These are phyloP conservation scores for Malus orientalis DNA, from an alignment of 306 rosid genomes.

Conservation along the genomic window DNA sequence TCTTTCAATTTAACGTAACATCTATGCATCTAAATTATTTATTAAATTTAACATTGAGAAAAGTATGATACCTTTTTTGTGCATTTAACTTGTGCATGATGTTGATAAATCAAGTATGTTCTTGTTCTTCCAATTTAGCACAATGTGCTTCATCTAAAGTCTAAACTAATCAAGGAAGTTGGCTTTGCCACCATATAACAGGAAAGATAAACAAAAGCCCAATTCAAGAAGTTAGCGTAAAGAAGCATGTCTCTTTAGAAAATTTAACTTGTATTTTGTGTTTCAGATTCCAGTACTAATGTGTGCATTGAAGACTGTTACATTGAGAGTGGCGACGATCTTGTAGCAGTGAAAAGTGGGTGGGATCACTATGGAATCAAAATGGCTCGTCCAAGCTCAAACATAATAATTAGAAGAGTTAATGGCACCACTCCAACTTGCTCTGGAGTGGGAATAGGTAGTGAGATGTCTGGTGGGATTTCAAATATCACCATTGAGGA, in stretches of 20 bases:
- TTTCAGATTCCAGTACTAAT: conserved; percentile 69
- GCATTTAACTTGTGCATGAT: not conserved
- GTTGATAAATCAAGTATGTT: not conserved
- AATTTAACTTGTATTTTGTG: conserved; percentile 9
- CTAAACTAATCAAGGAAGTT: not conserved
- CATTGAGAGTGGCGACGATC: conserved; percentile 95
- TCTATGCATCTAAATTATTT: not conserved
- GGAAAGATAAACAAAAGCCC: not conserved
- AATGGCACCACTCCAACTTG: conserved; percentile 95
- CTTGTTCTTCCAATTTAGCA: not conserved
- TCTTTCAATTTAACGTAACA: not conserved
- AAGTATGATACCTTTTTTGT: not conserved
- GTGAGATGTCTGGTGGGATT: conserved; percentile 96
- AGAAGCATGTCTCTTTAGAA: not conserved
- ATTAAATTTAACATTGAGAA: not conserved
- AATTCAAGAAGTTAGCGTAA: not conserved
- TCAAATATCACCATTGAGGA: conserved; percentile 64
- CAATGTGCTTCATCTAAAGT: not conserved
- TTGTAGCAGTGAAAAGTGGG: conserved; percentile 90
- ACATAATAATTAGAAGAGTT: conserved; percentile 72
- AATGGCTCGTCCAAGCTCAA: conserved; percentile 63
- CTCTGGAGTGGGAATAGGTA: conserved; percentile 93
- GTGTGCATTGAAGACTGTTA: conserved; percentile 91
- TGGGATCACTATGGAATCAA: conserved; percentile 95
- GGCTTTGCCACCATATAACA: not conserved